Evolutionary conservation across 495 filamentous ascomycete species (phyloP), one percentile per base, ranked within the genome.

Genomic region (Hypomontagnella submonticulosa): DNA sequence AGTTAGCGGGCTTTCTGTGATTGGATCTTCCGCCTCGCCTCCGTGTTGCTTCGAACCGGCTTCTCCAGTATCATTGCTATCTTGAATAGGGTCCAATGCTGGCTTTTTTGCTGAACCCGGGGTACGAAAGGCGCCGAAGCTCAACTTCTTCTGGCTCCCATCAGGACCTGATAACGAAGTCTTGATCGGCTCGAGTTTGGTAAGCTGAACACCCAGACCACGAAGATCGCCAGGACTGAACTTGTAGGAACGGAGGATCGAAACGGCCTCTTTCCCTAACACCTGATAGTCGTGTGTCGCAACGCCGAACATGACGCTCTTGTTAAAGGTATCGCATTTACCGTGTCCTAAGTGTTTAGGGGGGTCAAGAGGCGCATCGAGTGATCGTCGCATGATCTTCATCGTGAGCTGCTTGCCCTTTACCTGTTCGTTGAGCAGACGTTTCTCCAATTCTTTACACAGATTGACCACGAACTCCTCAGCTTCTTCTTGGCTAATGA

Each of bases 261-360:
- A 87, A 13, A 97, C 80, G 0, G 92, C 89, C 69, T 97, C 92
- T 71, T 89, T 92, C 0, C 84, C 87, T 41, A 98, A 81, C 11
- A 87, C 69, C 16, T 90, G 87, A 15, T 83, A 75, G 40, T 84
- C 82, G 71, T 93, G 90, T 0, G 95, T 97, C 15, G 93, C 85
- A 13, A 95, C 87, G 1, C 93, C 92, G 44, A 99, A 88, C 4
- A 84, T 76, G 4, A 89, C 75, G 58, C 93, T 97, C 73, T 93
- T 97, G 76, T 91, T 97, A 78, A 90, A 93, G 0, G 85, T 89
- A 71, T 98, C 96, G 70, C 94, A 97, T 79, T 95, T 93, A 0
- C 95, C 95, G 76, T 97, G 93, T 0, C 95, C 95, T 2, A 99
- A 83, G 79, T 97, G 92, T 70, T 99, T 99, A 5, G 91, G 89